Percentiles rank a stretch among this genome's conserved stretches.
Evolutionary conservation across 306 rosid species (phyloP).

Genomic region (Citrullus colocynthis): DNA sequence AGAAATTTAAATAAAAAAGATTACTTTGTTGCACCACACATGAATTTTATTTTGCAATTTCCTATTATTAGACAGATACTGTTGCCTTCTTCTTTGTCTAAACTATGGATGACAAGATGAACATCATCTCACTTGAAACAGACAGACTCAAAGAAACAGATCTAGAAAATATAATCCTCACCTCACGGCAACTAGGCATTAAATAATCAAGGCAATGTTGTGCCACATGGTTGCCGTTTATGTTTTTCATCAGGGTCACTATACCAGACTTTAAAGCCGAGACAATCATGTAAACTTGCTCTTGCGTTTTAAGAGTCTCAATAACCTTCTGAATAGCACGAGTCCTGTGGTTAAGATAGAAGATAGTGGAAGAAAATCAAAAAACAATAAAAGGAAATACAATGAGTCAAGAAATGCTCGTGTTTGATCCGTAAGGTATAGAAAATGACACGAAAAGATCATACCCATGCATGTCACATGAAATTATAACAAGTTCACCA

Average conservation of each 20-base stretch:
- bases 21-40: neutral
- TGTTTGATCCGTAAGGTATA: neutral
- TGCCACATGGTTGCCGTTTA: slow-evolving; percentile 48
- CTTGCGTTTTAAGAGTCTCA: slow-evolving; percentile 38
- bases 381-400: neutral
- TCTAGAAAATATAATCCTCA: slow-evolving; percentile 8
- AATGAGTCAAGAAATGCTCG: neutral
- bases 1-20: neutral
- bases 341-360: slow-evolving; percentile 29
- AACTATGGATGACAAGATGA: neutral
- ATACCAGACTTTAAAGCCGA: slow-evolving; percentile 34
- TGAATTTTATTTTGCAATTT: neutral
- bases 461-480: slow-evolving; percentile 54
- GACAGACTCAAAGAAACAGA: neutral
- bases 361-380: neutral
- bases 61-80: neutral
- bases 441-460: slow-evolving; percentile 17
- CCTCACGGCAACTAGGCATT: slow-evolving; percentile 26
- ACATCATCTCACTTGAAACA: neutral
- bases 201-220: slow-evolving; percentile 45
- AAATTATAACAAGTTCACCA: slow-evolving; percentile 33
- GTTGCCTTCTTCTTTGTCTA: neutral
- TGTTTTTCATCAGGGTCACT: slow-evolving; percentile 31
- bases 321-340: slow-evolving; percentile 54
- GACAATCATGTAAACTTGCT: slow-evolving; percentile 34